Evolutionary conservation across 805 yeast species (phyloP), one percentile per base, ranked within the genome.

Genomic region (Pichia cabralensis): DNA sequence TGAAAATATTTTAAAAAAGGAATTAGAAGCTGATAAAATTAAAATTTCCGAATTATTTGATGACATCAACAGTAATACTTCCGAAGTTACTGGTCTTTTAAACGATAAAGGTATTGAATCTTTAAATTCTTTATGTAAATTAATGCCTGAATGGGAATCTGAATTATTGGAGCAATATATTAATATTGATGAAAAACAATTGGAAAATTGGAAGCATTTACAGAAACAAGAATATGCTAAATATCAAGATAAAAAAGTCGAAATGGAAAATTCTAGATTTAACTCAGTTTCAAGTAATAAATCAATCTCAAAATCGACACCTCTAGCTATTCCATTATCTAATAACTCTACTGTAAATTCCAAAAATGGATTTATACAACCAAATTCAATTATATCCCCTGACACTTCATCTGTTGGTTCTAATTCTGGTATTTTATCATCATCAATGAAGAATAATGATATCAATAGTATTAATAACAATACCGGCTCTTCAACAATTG

Each of bases 161-260:
- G 52, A 52, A 14, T 22, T 64, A 16, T 44, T 40, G 15, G 31
- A 40, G 6, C 61, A 62, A 23, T 37, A 60, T 8, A 28, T 47
- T 1, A 44, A 43, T 12, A 39, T 44, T 7, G 69, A 64, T 40
- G 48, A 57, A 15, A 50, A 45, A 26, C 39, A 56, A 7, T 67
- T 62, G 34, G 53, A 62, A 4, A 55, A 53, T 34, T 63, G 65
- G 67, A 53, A 62, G 42, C 58, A 61, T 2, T 46, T 53, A 22
- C 66, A 60, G 35, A 62, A 60, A 38, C 49, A 52, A 23, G 67
- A 62, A 36, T 58, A 50, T 21, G 42, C 46, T 10, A 48, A 53
- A 24, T 51, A 59, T 34, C 45, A 50, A 15, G 38, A 47, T 13
- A 42, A 53, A 22, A 43, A 51, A 17, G 47, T 45, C 13, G 45